These are phyloP conservation scores for Chaetomiaceae sp. DNA, from an alignment of 2,329 filamentous ascomycete species.

Conservation along the genomic window DNA sequence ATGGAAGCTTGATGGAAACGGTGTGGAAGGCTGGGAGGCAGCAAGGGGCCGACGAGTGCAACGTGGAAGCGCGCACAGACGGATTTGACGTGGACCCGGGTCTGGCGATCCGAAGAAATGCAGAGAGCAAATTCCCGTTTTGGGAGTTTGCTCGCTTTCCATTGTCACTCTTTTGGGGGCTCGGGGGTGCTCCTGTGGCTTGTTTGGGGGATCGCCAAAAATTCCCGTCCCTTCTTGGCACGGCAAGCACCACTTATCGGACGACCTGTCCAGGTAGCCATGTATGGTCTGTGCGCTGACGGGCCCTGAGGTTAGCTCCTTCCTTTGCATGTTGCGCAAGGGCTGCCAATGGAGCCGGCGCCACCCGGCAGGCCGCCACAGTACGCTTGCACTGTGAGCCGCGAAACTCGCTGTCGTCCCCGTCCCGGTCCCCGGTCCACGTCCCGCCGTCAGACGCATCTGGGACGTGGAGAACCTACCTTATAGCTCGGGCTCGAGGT, in stretches of 20 bases:
- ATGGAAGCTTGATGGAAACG: constrained; percentile 3
- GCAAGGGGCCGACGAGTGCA: not conserved
- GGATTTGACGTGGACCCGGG: not conserved
- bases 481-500: not conserved
- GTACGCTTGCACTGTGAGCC: not conserved
- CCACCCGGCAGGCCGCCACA: constrained; percentile 1
- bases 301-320: not conserved
- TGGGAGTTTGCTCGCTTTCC: constrained; percentile 7
- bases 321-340: not conserved
- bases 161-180: constrained; percentile 15
- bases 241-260: constrained; percentile 8
- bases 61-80: constrained; percentile 7
- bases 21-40: not conserved
- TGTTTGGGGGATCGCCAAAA: constrained; percentile 19
- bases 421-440: not conserved
- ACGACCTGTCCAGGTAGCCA: not conserved
- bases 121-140: constrained; percentile 13
- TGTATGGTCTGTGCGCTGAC: not conserved
- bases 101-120: constrained; percentile 14
- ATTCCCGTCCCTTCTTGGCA: constrained; percentile 19
- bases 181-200: constrained; percentile 7
- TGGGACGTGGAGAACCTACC: constrained; percentile 1
- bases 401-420: not conserved
- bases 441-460: not conserved
- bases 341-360: not conserved